Percentiles rank a stretch among this genome's conserved stretches.
These are phyloP conservation scores for Macadamia integrifolia DNA, from an alignment of 164 flowering plant species.

Conservation along the genomic window DNA sequence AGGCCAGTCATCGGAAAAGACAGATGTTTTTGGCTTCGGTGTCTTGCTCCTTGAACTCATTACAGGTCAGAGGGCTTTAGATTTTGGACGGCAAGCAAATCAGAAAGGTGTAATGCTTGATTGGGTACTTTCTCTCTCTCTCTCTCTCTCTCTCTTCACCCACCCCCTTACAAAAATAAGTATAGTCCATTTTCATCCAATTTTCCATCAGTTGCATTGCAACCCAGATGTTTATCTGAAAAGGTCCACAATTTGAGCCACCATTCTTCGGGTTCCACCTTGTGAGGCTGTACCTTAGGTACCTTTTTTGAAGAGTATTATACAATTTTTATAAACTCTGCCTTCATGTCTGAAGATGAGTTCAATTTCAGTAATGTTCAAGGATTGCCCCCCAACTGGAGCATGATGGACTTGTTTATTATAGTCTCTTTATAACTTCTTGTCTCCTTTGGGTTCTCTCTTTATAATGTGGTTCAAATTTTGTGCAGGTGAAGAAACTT, in stretches of 20 bases:
- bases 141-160: neutral
- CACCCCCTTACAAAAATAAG: neutral
- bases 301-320: no score
- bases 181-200: neutral
- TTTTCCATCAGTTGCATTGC: neutral
- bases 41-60: slow-evolving; percentile 78
- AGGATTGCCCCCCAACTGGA: no score
- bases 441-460: neutral
- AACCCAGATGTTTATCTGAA: no score
- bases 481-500: slow-evolving; percentile 73
- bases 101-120: slow-evolving; percentile 61
- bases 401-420: no score
- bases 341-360: no score
- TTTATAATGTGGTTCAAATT: neutral
- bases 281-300: no score
- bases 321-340: no score
- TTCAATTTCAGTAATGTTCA: no score
- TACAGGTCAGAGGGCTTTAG: slow-evolving; percentile 77
- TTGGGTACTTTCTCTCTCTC: slow-evolving; percentile 28
- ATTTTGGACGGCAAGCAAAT: slow-evolving; percentile 61
- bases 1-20: slow-evolving; percentile 84
- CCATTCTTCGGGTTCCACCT: no score
- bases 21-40: slow-evolving; percentile 86
- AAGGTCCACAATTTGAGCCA: no score
- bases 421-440: neutral